Conservation (phyloP, 2,329 filamentous ascomycete genomes). For the Aspergillus ibericus region DNA sequence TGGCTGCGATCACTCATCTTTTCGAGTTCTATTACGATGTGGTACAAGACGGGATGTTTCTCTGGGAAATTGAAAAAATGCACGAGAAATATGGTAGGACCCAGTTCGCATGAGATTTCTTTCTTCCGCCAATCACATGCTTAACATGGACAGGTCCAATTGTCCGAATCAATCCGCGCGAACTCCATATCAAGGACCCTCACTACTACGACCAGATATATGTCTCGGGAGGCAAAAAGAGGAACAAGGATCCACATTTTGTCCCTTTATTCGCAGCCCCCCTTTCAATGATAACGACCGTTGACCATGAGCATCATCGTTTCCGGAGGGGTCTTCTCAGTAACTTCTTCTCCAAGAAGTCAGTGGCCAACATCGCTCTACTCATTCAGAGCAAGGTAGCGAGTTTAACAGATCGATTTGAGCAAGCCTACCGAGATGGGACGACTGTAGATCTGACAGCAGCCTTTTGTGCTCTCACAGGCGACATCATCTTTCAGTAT, state of each 20-base stretch:
- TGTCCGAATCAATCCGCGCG: slow-evolving; percentile 36
- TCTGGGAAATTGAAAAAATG: slow-evolving; percentile 30
- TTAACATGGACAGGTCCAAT: not conserved
- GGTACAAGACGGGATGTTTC: slow-evolving; percentile 29
- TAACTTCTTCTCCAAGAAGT: slow-evolving; percentile 43
- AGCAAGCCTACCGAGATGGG: not conserved
- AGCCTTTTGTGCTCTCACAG: slow-evolving; percentile 1
- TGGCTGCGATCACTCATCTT: slow-evolving; percentile 32
- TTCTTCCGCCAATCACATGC: not conserved
- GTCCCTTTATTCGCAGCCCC: not conserved
- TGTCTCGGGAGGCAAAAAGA: not conserved
- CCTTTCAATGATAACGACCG: not conserved
- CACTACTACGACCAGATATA: slow-evolving; percentile 35
- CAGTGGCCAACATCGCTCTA: not conserved
- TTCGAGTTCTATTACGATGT: slow-evolving; percentile 38
- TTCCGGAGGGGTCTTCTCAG: slow-evolving; percentile 41
- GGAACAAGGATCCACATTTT: not conserved
- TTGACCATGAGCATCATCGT: not conserved
- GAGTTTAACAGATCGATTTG: not conserved
- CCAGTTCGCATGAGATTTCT: not conserved
- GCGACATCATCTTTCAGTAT: slow-evolving; percentile 4
- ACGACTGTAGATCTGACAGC: not conserved
- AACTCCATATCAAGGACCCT: slow-evolving; percentile 37
- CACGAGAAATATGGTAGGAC: slow-evolving; percentile 35
- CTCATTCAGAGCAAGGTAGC: not conserved